phyloP scores from a whole-genome alignment of 1,284 basidiomycete species.

The Athelia psychrophila region DNA sequence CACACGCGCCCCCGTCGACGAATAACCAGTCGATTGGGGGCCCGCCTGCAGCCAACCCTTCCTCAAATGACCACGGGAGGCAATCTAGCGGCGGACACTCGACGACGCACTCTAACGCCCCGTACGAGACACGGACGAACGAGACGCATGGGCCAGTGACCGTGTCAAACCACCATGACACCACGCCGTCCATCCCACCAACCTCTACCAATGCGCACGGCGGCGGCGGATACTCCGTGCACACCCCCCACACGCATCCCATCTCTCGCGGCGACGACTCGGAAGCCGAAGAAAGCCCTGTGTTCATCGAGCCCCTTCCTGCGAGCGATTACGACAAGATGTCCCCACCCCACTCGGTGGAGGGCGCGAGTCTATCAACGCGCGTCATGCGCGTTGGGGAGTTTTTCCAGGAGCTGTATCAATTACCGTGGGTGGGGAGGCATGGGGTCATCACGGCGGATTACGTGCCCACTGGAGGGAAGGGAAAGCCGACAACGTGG shows the following conservation, averaged over 20 bases:
- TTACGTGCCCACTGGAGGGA: constrained; percentile 28
- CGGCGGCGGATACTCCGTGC: neutral
- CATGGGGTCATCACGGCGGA: constrained; percentile 34
- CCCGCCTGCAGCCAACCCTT: too few species aligned
- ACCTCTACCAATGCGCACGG: neutral
- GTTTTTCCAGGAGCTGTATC: constrained; percentile 27
- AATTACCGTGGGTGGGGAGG: constrained; percentile 32
- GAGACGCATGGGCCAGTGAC: neutral
- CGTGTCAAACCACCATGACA: neutral
- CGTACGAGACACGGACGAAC: neutral
- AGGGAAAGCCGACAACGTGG: neutral
- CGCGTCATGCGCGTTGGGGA: constrained; percentile 27
- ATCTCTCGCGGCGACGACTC: constrained; percentile 8
- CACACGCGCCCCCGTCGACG: too few species aligned
- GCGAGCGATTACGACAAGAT: constrained; percentile 34
- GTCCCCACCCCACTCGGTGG: constrained; percentile 21
- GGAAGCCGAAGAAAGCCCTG: constrained; percentile 1
- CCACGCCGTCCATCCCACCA: neutral
- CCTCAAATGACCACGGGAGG: too few species aligned
- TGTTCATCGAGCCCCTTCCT: constrained; percentile 20
- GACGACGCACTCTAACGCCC: neutral
- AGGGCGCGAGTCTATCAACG: constrained; percentile 25
- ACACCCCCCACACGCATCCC: constrained; percentile 2
- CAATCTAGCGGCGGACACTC: too few species aligned
- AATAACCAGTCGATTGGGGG: too few species aligned